Evolutionary conservation across 2,329 filamentous ascomycete species (phyloP).

Genomic region (Colletotrichum sp.): DNA sequence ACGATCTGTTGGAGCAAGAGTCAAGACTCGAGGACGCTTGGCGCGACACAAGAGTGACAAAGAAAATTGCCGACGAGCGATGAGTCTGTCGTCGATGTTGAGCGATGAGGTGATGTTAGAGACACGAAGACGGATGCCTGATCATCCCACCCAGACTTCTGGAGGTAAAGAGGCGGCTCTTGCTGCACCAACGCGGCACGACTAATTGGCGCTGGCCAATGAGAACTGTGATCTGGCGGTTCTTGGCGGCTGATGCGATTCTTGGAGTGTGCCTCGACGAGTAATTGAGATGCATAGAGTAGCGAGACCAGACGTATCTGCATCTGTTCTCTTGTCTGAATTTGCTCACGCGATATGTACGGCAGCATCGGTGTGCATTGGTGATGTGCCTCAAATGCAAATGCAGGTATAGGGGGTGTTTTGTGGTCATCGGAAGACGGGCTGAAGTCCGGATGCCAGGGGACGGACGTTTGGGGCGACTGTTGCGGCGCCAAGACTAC

Average conservation of each 20-base stretch:
- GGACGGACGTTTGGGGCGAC: not conserved
- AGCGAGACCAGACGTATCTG: not conserved
- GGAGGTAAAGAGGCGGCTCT: not conserved
- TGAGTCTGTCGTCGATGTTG: not conserved
- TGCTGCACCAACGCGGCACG: not conserved
- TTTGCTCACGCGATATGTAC: not conserved
- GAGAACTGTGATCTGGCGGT: not conserved
- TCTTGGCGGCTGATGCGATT: not conserved
- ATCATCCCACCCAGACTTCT: not conserved
- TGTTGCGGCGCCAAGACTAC: slow-evolving; percentile 1
- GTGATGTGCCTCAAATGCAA: not conserved
- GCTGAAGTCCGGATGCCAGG: not conserved
- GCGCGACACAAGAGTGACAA: not conserved
- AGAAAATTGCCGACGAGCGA: not conserved
- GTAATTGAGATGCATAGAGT: not conserved
- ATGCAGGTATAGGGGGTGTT: not conserved
- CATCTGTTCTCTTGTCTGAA: not conserved
- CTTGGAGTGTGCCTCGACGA: not conserved
- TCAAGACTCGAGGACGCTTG: not conserved
- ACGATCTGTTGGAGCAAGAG: not conserved
- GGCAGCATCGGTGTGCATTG: not conserved
- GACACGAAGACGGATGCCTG: not conserved
- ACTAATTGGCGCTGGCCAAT: not conserved
- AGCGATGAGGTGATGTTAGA: not conserved
- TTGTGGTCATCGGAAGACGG: not conserved